Percentiles rank a stretch among this genome's conserved stretches.
Conservation (phyloP, 495 filamentous ascomycete genomes). For the Xanthoparmelia taractica region DNA sequence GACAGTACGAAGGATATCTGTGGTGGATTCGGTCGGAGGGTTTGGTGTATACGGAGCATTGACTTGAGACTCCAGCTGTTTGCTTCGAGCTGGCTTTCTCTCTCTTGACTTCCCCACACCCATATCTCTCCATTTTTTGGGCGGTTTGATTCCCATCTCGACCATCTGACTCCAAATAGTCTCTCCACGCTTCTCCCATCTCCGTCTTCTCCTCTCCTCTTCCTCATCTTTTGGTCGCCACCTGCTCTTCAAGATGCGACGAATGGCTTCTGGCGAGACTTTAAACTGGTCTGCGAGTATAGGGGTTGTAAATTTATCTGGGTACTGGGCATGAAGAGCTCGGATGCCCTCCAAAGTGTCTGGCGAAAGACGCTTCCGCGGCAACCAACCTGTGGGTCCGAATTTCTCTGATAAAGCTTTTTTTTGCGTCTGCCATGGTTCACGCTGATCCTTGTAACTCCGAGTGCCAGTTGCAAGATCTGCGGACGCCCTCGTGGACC, state of each 20-base stretch:
- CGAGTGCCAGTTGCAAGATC: neutral
- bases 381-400: constrained; percentile 60
- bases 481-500: neutral
- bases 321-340: constrained; percentile 64
- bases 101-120: constrained; percentile 47
- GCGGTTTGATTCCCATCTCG: constrained; percentile 60
- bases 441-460: constrained; percentile 21
- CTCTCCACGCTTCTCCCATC: constrained; percentile 76
- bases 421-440: constrained; percentile 69
- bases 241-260: constrained; percentile 75
- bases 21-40: neutral
- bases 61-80: neutral
- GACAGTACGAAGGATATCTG: neutral
- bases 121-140: constrained; percentile 56
- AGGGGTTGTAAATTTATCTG: constrained; percentile 63
- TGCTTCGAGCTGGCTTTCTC: neutral
- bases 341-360: constrained; percentile 84
- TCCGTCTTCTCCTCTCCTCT: constrained; percentile 47
- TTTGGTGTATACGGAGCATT: neutral
- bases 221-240: constrained; percentile 66
- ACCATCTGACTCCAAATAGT: constrained; percentile 67
- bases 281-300: constrained; percentile 73
- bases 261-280: constrained; percentile 76
- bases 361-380: constrained; percentile 79
- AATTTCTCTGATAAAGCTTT: constrained; percentile 63